Base-by-base conservation (phyloP, 495 filamentous ascomycete genomes). In the Neurospora pannonica region DNA sequence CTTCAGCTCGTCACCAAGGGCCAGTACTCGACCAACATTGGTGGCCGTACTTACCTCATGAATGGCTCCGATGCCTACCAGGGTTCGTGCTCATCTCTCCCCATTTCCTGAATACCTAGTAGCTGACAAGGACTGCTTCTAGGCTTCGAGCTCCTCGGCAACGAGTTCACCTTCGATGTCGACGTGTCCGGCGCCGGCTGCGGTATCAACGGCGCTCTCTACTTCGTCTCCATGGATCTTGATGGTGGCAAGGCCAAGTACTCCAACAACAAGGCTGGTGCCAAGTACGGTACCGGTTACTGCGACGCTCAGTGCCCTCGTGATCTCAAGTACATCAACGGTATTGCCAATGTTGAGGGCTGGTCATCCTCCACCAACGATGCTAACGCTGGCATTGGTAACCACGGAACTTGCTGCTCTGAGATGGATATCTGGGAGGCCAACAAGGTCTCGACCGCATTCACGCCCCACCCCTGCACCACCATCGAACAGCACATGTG, bases 371-470 rank as follows among this genome's bases (percentile, higher is more conserved):
- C 89, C n/a, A 74, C 78, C 74, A 90, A 86, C 82, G 87, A 92
- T 79, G 69, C 76, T 72, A 92, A 91, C 81, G 84, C 88, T 43
- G 90, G 90, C 60, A 74, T 84, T 31, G 90, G 90, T 71, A 79
- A 83, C 43, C 86, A 89, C 75, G 91, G 91, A 75, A 86, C 88
- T 74, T 93, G 91, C 87, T 93, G 91, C 82, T 87, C 88, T 6
- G 91, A 93, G 82, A 89, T 93, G 84, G 91, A 93, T 77, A 86
- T 93, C 80, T 92, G 90, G 89, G 90, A 92, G 80, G 90, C 91
- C 76, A 93, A 93, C 86, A 86, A 85, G 37, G 84, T 88, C 79
- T 85, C 90, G 11, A 89, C 87, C 42, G 89, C 89, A 38, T 82
- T 86, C 75, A 92, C 91, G 13, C 90, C 90, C 31, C 91, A 93